phyloP scores from a whole-genome alignment of 345 rosid genomes.

The Brassica nigra region DNA sequence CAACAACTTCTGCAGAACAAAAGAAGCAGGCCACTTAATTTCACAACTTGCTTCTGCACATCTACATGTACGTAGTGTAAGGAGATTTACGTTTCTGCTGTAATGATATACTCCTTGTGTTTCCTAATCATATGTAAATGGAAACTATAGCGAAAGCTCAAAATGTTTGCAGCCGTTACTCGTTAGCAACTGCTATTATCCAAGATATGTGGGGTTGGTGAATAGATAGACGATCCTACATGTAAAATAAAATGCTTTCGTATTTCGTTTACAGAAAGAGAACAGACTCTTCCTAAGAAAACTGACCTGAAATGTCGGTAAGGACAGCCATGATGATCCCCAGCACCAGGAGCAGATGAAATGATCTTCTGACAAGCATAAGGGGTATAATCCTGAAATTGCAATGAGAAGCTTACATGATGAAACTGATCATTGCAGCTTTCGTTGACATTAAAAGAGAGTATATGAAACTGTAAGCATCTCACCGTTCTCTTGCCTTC shows the following conservation, averaged over 20 bases:
- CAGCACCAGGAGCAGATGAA: constrained; percentile 72
- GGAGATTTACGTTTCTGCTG: not conserved
- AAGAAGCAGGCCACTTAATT: no score
- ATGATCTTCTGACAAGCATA: constrained; percentile 89
- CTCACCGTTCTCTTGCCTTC: constrained; percentile 95
- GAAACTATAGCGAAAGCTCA: not conserved
- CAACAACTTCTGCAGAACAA: no score
- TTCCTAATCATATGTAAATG: not conserved
- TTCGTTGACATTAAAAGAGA: not conserved
- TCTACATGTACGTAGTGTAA: no score
- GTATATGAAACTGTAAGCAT: not conserved
- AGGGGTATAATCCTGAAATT: constrained; percentile 90
- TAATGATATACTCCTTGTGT: not conserved
- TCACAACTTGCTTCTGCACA: no score
- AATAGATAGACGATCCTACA: not conserved
- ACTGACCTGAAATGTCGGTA: constrained; percentile 89
- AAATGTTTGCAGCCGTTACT: not conserved
- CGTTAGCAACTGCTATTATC: not conserved
- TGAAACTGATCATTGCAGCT: not conserved
- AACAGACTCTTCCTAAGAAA: not conserved
- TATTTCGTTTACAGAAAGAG: not conserved
- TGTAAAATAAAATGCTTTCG: not conserved
- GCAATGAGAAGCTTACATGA: constrained; percentile 9
- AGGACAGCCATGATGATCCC: constrained; percentile 96
- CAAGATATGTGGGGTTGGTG: not conserved